A percentile compares a stretch with the other conserved stretches of the same genome.
phyloP scores from a whole-genome alignment of 768 basidiomycete species.

The Mycena amicta region DNA sequence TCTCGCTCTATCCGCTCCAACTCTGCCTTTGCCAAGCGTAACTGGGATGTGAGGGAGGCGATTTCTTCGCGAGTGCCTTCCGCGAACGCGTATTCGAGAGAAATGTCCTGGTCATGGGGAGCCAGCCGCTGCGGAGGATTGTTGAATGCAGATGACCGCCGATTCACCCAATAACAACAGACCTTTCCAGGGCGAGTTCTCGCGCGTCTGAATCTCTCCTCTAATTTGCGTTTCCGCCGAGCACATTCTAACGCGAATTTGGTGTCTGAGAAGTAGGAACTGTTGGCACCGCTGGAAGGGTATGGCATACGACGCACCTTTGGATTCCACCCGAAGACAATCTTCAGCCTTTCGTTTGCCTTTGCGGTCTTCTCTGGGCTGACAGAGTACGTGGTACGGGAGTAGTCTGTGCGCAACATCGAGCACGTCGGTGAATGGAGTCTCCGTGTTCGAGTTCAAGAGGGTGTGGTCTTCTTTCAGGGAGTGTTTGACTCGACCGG shows the following conservation, averaged over 20 bases:
- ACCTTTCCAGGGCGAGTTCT: slow-evolving; percentile 62
- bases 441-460: slow-evolving; percentile 63
- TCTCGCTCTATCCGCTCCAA: slow-evolving; percentile 70
- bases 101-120: slow-evolving; percentile 64
- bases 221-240: slow-evolving; percentile 56
- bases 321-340: slow-evolving; percentile 46
- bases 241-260: slow-evolving; percentile 69
- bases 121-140: slow-evolving; percentile 53
- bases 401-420: slow-evolving; percentile 75
- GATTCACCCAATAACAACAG: neutral
- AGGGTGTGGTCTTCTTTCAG: slow-evolving; percentile 65
- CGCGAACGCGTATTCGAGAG: slow-evolving; percentile 62
- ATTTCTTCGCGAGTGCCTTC: slow-evolving; percentile 71
- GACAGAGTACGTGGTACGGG: slow-evolving; percentile 81
- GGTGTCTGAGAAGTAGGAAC: slow-evolving; percentile 57
- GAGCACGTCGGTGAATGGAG: slow-evolving; percentile 61
- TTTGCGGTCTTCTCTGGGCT: slow-evolving; percentile 62
- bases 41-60: slow-evolving; percentile 55
- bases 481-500: slow-evolving; percentile 55
- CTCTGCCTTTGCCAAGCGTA: slow-evolving; percentile 64
- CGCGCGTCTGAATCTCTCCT: slow-evolving; percentile 58
- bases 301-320: slow-evolving; percentile 38
- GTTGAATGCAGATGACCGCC: neutral
- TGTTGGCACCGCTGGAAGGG: too few relatives aligned
- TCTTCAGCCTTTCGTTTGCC: slow-evolving; percentile 65